These are phyloP conservation scores for Bretschneidera sinensis DNA, from an alignment of 345 rosid genomes.

Conservation along the genomic window DNA sequence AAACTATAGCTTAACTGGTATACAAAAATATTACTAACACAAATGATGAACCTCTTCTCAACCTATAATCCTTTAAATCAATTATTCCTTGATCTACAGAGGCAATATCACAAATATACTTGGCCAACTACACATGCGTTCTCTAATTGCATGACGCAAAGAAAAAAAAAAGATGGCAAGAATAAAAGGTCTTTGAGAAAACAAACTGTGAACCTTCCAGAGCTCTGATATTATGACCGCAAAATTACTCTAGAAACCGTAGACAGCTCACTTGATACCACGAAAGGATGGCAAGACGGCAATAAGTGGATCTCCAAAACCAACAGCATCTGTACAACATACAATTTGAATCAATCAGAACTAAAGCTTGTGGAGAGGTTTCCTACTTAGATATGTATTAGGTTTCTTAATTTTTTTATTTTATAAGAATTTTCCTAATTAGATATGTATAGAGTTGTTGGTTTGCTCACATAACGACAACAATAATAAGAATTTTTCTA, in stretches of 20 bases:
- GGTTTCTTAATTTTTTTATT: no score
- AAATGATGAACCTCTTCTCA: background rate
- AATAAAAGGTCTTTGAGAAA: background rate
- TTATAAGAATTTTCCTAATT: no score
- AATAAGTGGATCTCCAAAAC: conserved; percentile 81
- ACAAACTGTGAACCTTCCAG: background rate
- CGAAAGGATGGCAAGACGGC: conserved; percentile 87
- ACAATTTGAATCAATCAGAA: background rate
- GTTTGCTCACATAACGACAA: background rate
- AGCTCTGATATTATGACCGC: background rate
- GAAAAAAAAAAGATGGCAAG: no score
- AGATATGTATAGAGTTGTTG: no score
- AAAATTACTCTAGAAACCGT: background rate
- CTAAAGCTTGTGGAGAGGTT: no score
- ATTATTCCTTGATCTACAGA: background rate
- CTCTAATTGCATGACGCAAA: no score
- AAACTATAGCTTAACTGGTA: background rate
- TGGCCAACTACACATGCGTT: background rate
- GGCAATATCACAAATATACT: background rate
- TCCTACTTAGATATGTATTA: background rate
- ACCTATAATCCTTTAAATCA: background rate
- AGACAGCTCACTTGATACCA: conserved; percentile 26
- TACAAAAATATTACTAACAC: background rate
- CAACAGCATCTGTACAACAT: conserved; percentile 58
- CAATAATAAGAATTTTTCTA: no score